phyloP scores from a whole-genome alignment of 257 asterid species.

The Nicotiana benthamiana region DNA sequence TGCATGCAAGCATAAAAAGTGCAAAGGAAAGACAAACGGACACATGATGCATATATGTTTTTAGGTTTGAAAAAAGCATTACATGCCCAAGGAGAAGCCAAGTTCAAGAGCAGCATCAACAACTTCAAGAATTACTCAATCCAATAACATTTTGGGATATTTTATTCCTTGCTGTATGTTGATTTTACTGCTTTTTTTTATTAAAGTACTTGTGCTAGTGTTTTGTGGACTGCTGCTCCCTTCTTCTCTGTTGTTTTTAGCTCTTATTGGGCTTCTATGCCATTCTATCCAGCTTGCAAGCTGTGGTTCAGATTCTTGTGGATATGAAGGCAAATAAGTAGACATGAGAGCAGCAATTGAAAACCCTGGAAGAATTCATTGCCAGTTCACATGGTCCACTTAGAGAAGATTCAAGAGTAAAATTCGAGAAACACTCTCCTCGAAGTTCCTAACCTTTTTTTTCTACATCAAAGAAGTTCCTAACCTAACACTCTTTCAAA shows the following conservation, averaged over 20 bases:
- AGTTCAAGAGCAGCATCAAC: background rate
- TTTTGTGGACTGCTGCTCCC: background rate
- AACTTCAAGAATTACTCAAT: background rate
- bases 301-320: conserved; percentile 3
- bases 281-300: background rate
- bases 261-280: background rate
- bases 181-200: background rate
- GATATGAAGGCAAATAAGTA: background rate
- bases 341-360: background rate
- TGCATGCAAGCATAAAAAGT: background rate
- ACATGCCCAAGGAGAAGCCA: background rate
- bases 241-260: background rate
- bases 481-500: background rate
- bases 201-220: background rate
- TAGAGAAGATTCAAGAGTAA: background rate
- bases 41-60: background rate
- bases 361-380: background rate
- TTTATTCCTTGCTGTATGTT: background rate
- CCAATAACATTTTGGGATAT: background rate
- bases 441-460: background rate
- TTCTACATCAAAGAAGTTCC: background rate
- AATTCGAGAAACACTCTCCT: background rate
- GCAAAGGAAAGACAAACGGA: background rate
- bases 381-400: background rate
- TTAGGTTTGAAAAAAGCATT: background rate